Base-by-base conservation (phyloP, 2,329 filamentous ascomycete genomes). In the Trichoderma citrinoviride region DNA sequence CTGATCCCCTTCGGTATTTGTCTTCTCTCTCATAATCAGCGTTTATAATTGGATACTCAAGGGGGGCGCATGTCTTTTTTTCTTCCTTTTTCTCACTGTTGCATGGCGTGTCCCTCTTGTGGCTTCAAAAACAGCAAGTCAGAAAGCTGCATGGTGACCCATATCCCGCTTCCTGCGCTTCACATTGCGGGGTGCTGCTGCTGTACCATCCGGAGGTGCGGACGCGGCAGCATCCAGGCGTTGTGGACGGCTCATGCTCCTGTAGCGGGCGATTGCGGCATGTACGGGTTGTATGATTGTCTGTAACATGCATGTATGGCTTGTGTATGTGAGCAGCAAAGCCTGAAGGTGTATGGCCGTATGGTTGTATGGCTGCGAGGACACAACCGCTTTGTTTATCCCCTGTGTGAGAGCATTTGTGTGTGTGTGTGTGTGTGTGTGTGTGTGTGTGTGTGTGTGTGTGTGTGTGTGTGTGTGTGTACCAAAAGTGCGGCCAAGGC, bases 141-240 rank as follows among this genome's bases (percentile, higher is more conserved):
- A 41, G 10, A 43, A 33, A 8, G 27, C 41, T 50, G 56, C 46
- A 43, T 40, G 15, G 25, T 33, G 64, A 50, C 50, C 49, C 56
- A 61, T n/a, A n/a, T 65, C 21, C 21, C n/a, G 49, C 47, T 25
- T 40, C 50, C 50, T 56, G 56, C 49, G 37, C 49, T 65, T 61
- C 64, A 53, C 64, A 55, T 61, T 65, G 64, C 64, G 64, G 64
- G 64, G 64, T 61, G 50, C 64, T 43, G 46, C 57, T 61, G 49
- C 29, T 55, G 56, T 61, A 43, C 49, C 41, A 55, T 52, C 27
- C 57, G 56, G 27, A 55, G 41, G 50, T 43, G 55, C 44, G 43
- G 64, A 29, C 41, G 49, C 56, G 49, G 50, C 43, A 50, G 33
- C 19, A 27, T 56, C 41, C 23, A 49, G 50, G 43, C 49, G 49